phyloP scores from a whole-genome alignment of 345 rosid genomes.

The Pistacia integerrima region DNA sequence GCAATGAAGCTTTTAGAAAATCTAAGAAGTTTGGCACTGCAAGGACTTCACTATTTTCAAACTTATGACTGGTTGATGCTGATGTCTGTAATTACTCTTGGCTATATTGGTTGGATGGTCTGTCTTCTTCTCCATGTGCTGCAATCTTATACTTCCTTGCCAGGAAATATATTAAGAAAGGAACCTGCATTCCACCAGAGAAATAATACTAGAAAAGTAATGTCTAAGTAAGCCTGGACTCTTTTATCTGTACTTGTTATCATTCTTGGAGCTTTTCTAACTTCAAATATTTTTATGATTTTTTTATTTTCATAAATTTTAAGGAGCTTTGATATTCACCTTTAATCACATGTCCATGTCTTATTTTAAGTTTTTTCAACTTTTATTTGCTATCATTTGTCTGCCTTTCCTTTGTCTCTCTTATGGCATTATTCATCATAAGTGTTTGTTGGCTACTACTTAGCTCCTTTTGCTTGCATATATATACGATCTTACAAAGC shows the following conservation, averaged over 20 bases:
- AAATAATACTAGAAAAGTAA: slow-evolving; percentile 67
- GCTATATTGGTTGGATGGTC: slow-evolving; percentile 91
- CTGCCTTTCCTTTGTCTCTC: neutral
- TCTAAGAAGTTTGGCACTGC: slow-evolving; percentile 81
- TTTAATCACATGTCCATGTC: too few relatives aligned
- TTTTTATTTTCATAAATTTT: too few relatives aligned
- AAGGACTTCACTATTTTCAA: slow-evolving; percentile 93
- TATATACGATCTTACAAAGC: neutral
- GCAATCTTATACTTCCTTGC: slow-evolving; percentile 75
- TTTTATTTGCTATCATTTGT: neutral
- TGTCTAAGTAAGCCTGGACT: slow-evolving; percentile 45
- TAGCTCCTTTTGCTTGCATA: neutral
- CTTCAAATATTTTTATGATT: too few relatives aligned
- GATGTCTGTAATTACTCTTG: slow-evolving; percentile 84
- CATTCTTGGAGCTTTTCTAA: neutral
- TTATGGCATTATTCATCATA: neutral
- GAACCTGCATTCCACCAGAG: slow-evolving; percentile 47
- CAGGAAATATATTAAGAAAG: slow-evolving; percentile 34
- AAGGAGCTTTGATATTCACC: too few relatives aligned
- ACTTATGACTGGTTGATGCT: slow-evolving; percentile 96
- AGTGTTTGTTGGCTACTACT: neutral
- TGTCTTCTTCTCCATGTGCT: slow-evolving; percentile 83
- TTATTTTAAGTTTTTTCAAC: too few relatives aligned
- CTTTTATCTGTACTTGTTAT: slow-evolving; percentile 24
- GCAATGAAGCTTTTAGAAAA: slow-evolving; percentile 70